phyloP scores from a whole-genome alignment of 192 early-diverging fungal genomes.

The Backusella tarrabulga region DNA sequence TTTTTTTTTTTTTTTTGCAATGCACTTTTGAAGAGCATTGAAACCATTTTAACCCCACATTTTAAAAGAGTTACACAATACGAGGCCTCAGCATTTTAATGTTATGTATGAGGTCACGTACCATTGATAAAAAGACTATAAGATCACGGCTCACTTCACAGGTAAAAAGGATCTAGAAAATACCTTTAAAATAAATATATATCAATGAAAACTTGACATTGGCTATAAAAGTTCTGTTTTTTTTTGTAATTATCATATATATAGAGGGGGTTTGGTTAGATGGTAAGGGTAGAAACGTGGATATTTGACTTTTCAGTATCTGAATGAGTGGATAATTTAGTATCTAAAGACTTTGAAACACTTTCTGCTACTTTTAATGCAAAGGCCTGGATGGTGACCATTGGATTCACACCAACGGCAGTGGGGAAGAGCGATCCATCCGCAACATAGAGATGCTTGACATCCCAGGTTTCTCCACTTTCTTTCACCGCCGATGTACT shows the following conservation, averaged over 20 bases:
- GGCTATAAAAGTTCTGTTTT: neutral
- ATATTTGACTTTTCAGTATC: neutral
- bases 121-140: neutral
- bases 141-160: neutral
- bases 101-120: neutral
- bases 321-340: neutral
- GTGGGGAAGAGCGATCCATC: constrained; percentile 69
- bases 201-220: neutral
- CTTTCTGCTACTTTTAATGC: constrained; percentile 28
- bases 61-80: neutral
- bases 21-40: neutral
- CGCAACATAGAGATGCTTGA: constrained; percentile 63
- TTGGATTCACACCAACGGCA: constrained; percentile 69
- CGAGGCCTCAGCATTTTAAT: neutral
- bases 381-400: constrained; percentile 39
- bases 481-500: constrained; percentile 55
- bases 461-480: constrained; percentile 65
- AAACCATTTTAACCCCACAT: neutral
- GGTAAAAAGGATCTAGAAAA: neutral
- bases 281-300: neutral
- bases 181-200: neutral
- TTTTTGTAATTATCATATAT: neutral
- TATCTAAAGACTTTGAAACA: neutral
- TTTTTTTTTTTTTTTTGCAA: too few relatives aligned
- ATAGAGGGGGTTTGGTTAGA: neutral